Base-by-base conservation (phyloP, 2,329 filamentous ascomycete genomes). In the Monilinia fructigena region DNA sequence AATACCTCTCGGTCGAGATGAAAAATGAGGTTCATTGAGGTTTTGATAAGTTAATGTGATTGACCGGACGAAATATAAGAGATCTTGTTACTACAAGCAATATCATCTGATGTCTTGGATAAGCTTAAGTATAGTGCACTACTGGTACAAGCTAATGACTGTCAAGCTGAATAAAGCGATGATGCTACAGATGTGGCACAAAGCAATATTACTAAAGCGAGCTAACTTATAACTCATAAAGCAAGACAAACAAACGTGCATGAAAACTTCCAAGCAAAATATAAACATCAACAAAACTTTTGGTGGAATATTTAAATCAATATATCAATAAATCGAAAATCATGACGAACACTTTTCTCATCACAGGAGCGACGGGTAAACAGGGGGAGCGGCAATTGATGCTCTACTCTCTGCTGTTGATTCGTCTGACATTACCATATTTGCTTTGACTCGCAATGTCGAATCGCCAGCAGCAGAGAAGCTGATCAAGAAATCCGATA, bases 381-480 rank as follows among this genome's bases (percentile, higher is more conserved):
- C 82, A 83, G 72, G 82, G 31, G 76, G 79, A 28, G 76, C 79
- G 54, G 78, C 81, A 8, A 76, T 83, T 63, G 73, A 77, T 59
- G 78, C 79, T 7, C 76, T 83, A 45, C 74, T 82, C 18, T 68
- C 69, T 56, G 74, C 67, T 16, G 54, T n/a, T 31, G 47, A 48
- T 66, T 63, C 72, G 48, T 35, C 64, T 20, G 47, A 70, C 68
- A 80, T 80, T 68, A 79, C 78, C 18, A 85, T 89, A 65, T 79
- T 87, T 56, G 86, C 86, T 23, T 78, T 88, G 2, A 89, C 86
- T 3, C 83, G 86, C 62, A 80, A 88, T 69, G 68, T 79, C 1
- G 74, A 76, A 11, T 84, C 82, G 2, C 23, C 76, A 0, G 75
- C 76, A 0, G 83, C 86, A 1, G 77, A 84, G 74, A 76, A 76